phyloP scores from a whole-genome alignment of 2,329 filamentous ascomycete genomes.

The Xylaria arbuscula region DNA sequence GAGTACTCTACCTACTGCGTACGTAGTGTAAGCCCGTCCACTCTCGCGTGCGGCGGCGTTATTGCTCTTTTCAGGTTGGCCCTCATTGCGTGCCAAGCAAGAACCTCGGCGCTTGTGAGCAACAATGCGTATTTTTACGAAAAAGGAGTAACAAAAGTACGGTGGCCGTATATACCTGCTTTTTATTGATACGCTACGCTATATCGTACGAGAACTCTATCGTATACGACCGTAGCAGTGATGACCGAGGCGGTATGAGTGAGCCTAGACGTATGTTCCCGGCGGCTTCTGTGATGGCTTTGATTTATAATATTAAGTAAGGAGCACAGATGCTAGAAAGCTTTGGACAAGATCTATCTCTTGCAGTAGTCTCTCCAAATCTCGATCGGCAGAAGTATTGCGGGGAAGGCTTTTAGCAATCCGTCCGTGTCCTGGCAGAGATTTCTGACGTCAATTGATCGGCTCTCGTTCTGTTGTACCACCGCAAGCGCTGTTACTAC shows the following conservation, averaged over 20 bases:
- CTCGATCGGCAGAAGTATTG: slow-evolving; percentile 31
- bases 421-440: slow-evolving; percentile 19
- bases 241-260: neutral
- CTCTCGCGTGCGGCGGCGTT: slow-evolving; percentile 29
- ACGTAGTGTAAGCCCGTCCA: too few relatives aligned
- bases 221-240: neutral
- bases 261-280: neutral
- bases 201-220: neutral
- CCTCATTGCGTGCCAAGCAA: neutral
- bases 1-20: slow-evolving; percentile 1
- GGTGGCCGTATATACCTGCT: neutral
- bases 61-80: slow-evolving; percentile 27
- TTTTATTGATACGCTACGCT: neutral
- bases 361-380: slow-evolving; percentile 18
- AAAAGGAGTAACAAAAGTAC: slow-evolving; percentile 1
- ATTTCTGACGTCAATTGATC: slow-evolving; percentile 33
- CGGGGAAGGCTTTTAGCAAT: slow-evolving; percentile 25
- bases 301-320: neutral
- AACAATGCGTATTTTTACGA: too few relatives aligned
- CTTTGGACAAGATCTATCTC: slow-evolving; percentile 25
- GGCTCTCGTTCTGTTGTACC: neutral
- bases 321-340: slow-evolving; percentile 26
- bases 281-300: neutral
- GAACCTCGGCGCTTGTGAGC: slow-evolving; percentile 18
- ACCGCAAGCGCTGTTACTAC: slow-evolving; percentile 1